Evolutionary conservation across 192 early-diverging fungal genomes (phyloP).

Genomic region (Haplosporangium gracile): DNA sequence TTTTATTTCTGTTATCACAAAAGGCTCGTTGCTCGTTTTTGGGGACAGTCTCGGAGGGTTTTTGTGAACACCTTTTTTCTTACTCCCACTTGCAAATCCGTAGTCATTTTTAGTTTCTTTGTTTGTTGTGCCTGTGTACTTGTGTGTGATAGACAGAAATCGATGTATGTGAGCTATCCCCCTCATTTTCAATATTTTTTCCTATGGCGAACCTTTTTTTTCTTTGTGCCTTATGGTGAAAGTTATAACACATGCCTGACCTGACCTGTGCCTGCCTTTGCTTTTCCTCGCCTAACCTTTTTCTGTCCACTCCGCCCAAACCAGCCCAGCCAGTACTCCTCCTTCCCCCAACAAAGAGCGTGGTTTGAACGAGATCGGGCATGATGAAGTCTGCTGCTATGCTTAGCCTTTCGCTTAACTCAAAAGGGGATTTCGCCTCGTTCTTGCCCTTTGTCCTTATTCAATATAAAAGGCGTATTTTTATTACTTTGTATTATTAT

Average conservation of each 20-base stretch:
- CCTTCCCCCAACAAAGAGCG: neutral
- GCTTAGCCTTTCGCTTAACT: neutral
- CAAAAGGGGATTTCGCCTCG: neutral
- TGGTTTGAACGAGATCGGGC: neutral
- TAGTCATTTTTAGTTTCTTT: neutral
- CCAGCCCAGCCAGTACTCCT: neutral
- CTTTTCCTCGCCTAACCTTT: no score
- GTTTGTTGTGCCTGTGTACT: neutral
- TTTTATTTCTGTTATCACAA: neutral
- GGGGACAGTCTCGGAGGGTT: neutral
- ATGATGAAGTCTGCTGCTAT: neutral
- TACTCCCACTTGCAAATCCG: neutral
- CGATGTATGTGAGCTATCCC: neutral
- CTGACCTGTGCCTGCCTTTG: neutral
- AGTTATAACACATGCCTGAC: neutral
- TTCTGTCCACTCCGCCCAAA: no score
- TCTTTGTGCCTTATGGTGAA: neutral
- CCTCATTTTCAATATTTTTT: neutral
- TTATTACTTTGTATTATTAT: neutral
- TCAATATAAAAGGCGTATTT: neutral
- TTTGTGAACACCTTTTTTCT: neutral
- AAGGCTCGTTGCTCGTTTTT: neutral
- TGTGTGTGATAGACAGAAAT: neutral
- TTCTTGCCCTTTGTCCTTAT: neutral
- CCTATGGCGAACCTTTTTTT: neutral